A percentile compares a stretch with the other conserved stretches of the same genome.
Evolutionary conservation across 2,329 filamentous ascomycete genomes (phyloP).

Genomic region (Teratosphaeria destructans): DNA sequence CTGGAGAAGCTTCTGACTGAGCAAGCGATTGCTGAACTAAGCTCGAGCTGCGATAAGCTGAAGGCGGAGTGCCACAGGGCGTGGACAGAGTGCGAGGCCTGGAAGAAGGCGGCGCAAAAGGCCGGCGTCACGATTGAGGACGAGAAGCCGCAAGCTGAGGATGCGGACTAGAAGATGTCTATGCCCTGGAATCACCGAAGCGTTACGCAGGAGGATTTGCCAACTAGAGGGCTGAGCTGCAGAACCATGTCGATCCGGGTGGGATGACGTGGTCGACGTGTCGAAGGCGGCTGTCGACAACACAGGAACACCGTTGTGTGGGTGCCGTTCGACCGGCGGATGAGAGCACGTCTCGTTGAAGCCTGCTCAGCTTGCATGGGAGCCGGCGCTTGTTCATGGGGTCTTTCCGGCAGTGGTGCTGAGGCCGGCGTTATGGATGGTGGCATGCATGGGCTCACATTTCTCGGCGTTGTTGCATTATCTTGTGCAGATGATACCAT

Average conservation of each 20-base stretch:
- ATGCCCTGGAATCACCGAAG: background rate
- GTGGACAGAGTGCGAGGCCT: conserved; percentile 67
- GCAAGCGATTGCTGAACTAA: conserved; percentile 80
- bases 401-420: background rate
- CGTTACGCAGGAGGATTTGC: background rate
- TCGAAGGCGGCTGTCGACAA: background rate
- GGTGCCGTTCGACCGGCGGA: background rate
- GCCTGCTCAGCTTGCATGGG: background rate
- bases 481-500: background rate
- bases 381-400: background rate
- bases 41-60: conserved; percentile 75
- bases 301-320: background rate
- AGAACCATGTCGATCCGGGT: background rate
- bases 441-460: background rate
- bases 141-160: conserved; percentile 4
- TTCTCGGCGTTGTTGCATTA: background rate
- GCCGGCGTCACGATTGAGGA: conserved; percentile 18
- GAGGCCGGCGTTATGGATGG: background rate
- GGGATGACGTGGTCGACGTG: background rate
- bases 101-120: conserved; percentile 50
- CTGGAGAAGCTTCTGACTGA: conserved; percentile 82
- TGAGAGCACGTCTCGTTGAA: background rate
- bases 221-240: background rate
- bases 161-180: background rate
- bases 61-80: conserved; percentile 70